These are phyloP conservation scores for Tricholomella constricta DNA, from an alignment of 768 basidiomycete species.

Conservation along the genomic window DNA sequence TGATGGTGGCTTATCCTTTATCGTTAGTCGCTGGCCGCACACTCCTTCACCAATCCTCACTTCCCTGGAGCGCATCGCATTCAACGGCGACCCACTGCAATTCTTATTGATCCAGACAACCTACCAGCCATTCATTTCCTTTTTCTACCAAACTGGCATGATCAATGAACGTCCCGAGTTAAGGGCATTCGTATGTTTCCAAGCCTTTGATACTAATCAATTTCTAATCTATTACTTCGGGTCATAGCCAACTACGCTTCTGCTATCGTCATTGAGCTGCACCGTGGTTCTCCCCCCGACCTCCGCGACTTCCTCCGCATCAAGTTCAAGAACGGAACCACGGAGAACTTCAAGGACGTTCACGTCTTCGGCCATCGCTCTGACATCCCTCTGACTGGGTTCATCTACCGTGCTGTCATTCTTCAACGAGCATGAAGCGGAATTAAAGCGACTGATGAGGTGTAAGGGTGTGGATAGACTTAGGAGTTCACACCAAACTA, in stretches of 20 bases:
- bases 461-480: too few relatives aligned
- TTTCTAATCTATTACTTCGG: neutral
- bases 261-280: constrained; percentile 77
- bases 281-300: constrained; percentile 73
- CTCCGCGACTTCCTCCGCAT: constrained; percentile 81
- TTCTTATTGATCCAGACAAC: constrained; percentile 78
- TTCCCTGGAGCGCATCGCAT: constrained; percentile 77
- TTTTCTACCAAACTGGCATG: constrained; percentile 79
- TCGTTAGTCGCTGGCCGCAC: constrained; percentile 79
- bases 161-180: constrained; percentile 54
- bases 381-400: constrained; percentile 82
- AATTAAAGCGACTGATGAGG: too few relatives aligned
- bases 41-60: constrained; percentile 67
- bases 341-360: constrained; percentile 60
- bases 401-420: constrained; percentile 83
- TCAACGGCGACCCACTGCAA: constrained; percentile 77
- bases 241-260: constrained; percentile 68
- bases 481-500: too few relatives aligned
- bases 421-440: too few relatives aligned
- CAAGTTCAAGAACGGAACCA: constrained; percentile 84
- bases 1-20: neutral
- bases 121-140: constrained; percentile 89
- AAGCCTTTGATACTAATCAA: neutral
- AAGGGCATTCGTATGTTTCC: constrained; percentile 61
- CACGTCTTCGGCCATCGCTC: constrained; percentile 74